These are phyloP conservation scores for Hyphopichia burtonii DNA, from an alignment of 1,139 yeast species.

Conservation along the genomic window DNA sequence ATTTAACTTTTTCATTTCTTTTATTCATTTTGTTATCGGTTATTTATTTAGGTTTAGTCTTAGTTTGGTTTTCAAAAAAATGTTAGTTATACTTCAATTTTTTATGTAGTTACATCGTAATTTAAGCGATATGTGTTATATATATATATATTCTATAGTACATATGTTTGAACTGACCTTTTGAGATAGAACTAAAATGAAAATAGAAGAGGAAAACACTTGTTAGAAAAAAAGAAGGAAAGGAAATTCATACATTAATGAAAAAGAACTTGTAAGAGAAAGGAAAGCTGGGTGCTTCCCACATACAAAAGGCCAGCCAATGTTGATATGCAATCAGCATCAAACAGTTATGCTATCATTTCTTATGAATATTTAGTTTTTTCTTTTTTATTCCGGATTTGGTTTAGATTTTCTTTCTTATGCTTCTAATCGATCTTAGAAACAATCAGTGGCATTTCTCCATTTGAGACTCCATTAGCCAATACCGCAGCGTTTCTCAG, in stretches of 20 bases:
- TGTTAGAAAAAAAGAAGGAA: no score
- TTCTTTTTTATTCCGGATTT: background rate
- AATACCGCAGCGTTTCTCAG: constrained; percentile 2
- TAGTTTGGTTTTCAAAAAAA: background rate
- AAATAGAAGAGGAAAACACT: background rate
- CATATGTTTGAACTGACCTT: background rate
- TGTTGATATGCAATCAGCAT: background rate
- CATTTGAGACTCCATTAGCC: background rate
- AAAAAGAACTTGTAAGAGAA: no score
- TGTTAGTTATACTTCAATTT: no score
- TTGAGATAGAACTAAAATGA: background rate
- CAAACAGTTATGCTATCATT: no score
- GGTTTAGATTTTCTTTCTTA: no score
- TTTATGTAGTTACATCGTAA: no score
- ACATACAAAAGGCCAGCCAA: background rate
- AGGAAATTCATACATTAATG: no score
- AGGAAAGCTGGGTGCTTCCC: no score
- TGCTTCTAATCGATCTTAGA: background rate
- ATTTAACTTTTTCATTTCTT: background rate
- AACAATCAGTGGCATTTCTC: background rate
- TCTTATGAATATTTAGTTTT: background rate
- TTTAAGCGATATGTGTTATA: no score
- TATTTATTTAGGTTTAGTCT: background rate
- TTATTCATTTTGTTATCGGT: background rate
- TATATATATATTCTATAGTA: background rate